Conservation (phyloP, 352 stramenopile species). For the Pythium coloratum region DNA sequence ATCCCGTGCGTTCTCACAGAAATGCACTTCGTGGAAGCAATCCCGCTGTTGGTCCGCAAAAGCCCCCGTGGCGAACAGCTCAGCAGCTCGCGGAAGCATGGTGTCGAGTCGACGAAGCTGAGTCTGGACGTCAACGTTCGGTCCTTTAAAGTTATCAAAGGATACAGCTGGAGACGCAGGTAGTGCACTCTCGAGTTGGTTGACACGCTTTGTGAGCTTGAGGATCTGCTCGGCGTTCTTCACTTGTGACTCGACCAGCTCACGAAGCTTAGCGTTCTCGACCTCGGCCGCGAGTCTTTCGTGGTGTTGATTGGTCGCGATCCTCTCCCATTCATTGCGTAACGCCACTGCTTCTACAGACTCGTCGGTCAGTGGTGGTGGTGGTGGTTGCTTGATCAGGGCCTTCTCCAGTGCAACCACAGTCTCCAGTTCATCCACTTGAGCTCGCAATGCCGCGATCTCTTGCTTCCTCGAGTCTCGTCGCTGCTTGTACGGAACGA, state of each 20-base stretch:
- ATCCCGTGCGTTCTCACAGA: not conserved
- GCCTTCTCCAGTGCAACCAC: not conserved
- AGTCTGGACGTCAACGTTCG: not conserved
- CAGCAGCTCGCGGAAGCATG: not conserved
- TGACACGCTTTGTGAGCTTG: not conserved
- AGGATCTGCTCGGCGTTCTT: not conserved
- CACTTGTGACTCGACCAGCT: not conserved
- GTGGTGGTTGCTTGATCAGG: not conserved
- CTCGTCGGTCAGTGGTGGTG: not conserved
- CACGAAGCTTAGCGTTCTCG: conserved; percentile 11
- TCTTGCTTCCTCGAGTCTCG: not conserved
- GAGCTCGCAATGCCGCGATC: not conserved
- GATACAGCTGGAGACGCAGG: not conserved
- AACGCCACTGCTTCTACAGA: not conserved
- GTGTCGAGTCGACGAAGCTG: not conserved
- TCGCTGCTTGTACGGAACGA: not conserved
- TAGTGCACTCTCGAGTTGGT: not conserved
- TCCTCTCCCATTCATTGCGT: conserved; percentile 12
- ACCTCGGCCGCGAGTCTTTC: not conserved
- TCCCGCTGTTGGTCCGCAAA: not conserved
- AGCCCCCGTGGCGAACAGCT: not conserved
- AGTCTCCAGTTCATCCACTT: not conserved
- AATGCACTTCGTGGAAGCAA: not conserved
- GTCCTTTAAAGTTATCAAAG: not conserved
- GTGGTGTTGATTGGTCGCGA: not conserved